A percentile compares a stretch with the other conserved stretches of the same genome.
Conservation (phyloP, 345 rosid genomes). For the Gossypium bickii region DNA sequence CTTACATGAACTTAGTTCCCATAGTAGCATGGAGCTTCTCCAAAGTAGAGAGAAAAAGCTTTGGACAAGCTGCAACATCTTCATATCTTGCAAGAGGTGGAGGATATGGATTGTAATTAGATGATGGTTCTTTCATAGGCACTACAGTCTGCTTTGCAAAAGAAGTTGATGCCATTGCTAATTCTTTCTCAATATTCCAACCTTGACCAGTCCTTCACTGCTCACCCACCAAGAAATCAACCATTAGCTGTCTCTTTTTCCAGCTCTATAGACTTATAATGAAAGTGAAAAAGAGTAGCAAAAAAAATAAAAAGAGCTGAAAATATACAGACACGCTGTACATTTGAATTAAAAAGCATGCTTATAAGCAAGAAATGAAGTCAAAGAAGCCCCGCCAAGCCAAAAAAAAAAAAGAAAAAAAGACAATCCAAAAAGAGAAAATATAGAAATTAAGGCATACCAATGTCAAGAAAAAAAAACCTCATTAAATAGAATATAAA, state of each 20-base stretch:
- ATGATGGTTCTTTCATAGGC: slow-evolving; percentile 38
- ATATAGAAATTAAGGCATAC: background rate
- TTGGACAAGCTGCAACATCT: slow-evolving; percentile 51
- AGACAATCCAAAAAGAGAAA: slow-evolving; percentile 18
- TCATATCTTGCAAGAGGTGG: slow-evolving; percentile 63
- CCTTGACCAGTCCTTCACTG: slow-evolving; percentile 10
- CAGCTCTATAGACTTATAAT: background rate
- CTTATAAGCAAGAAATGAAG: slow-evolving; percentile 1
- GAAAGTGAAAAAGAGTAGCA: background rate
- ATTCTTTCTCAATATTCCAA: slow-evolving; percentile 19
- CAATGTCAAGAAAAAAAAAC: background rate
- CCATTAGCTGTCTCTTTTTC: background rate
- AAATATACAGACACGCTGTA: no score
- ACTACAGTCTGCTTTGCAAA: slow-evolving; percentile 54
- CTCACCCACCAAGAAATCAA: slow-evolving; percentile 18
- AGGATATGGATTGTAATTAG: slow-evolving; percentile 41
- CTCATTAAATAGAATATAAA: slow-evolving; percentile 1
- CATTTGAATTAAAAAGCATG: slow-evolving; percentile 2
- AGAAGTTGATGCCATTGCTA: slow-evolving; percentile 82
- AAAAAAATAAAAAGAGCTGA: background rate
- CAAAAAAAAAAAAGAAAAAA: background rate
- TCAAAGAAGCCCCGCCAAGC: slow-evolving; percentile 6
- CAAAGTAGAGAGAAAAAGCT: slow-evolving; percentile 63
- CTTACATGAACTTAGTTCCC: slow-evolving; percentile 93
- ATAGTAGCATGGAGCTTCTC: slow-evolving; percentile 71